Evolutionary conservation across 768 basidiomycete species (phyloP).

Genomic region (Symmetrospora coprosmae): DNA sequence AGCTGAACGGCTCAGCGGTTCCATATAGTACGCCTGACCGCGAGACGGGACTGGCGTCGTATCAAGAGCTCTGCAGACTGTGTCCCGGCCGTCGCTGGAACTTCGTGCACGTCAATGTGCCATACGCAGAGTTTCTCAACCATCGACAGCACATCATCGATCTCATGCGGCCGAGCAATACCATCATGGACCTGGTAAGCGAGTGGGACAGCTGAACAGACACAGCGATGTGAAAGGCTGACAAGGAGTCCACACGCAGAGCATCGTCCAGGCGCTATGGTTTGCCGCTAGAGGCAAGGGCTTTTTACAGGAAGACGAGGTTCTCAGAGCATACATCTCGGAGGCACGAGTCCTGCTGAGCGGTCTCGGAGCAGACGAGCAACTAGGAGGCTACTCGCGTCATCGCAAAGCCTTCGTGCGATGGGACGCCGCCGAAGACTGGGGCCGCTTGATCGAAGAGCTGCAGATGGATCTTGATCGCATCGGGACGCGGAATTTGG

Average conservation of each 20-base stretch:
- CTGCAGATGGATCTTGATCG: slow-evolving; percentile 53
- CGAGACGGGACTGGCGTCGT: slow-evolving; percentile 58
- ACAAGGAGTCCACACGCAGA: slow-evolving; percentile 43
- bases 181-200: slow-evolving; percentile 80
- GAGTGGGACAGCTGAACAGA: background rate
- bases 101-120: slow-evolving; percentile 78
- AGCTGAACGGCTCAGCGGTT: slow-evolving; percentile 36
- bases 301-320: slow-evolving; percentile 27
- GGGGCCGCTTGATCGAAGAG: slow-evolving; percentile 40
- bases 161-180: slow-evolving; percentile 62
- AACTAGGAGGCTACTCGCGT: slow-evolving; percentile 83
- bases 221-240: background rate
- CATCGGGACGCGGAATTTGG: slow-evolving; percentile 65
- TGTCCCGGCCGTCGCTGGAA: slow-evolving; percentile 76
- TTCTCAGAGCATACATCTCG: slow-evolving; percentile 51
- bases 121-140: slow-evolving; percentile 49
- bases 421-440: background rate
- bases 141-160: slow-evolving; percentile 54
- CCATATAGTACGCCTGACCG: slow-evolving; percentile 83
- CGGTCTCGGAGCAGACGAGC: slow-evolving; percentile 87
- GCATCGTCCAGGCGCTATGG: slow-evolving; percentile 77
- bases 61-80: slow-evolving; percentile 60
- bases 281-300: slow-evolving; percentile 79
- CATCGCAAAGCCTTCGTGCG: slow-evolving; percentile 57
- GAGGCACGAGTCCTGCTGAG: slow-evolving; percentile 68